Evolutionary conservation across 768 basidiomycete species (phyloP).

Genomic region (Xerocomus brunneocitrinus): DNA sequence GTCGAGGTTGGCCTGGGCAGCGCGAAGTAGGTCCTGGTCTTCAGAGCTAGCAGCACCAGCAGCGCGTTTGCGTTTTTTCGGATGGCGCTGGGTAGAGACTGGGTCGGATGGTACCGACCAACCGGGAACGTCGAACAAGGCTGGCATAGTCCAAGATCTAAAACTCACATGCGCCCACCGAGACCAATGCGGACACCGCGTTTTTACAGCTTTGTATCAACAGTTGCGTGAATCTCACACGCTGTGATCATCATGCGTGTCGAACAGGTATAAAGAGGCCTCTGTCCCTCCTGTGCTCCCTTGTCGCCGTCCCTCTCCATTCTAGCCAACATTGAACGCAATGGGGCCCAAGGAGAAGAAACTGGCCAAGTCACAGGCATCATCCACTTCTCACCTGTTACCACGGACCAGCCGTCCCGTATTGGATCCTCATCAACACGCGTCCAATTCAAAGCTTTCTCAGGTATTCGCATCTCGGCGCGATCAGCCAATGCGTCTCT

Average conservation of each 20-base stretch:
- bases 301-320: too few species aligned
- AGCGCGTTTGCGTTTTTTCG: slow-evolving; percentile 54
- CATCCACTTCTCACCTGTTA: slow-evolving; percentile 1
- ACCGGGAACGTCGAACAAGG: slow-evolving; percentile 64
- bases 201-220: slow-evolving; percentile 5
- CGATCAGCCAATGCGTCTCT: slow-evolving; percentile 8
- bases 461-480: slow-evolving; percentile 12
- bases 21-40: slow-evolving; percentile 32
- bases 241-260: slow-evolving; percentile 16
- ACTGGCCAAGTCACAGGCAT: slow-evolving; percentile 6
- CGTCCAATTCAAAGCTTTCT: slow-evolving; percentile 1
- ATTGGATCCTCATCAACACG: slow-evolving; percentile 1
- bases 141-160: slow-evolving; percentile 15
- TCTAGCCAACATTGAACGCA: background rate
- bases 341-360: slow-evolving; percentile 9
- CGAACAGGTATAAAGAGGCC: slow-evolving; percentile 14
- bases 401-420: slow-evolving; percentile 6
- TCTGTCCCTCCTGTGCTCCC: background rate
- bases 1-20: slow-evolving; percentile 52
- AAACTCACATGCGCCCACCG: background rate
- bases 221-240: slow-evolving; percentile 10
- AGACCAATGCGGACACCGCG: slow-evolving; percentile 19
- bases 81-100: slow-evolving; percentile 31
- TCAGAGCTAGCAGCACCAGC: slow-evolving; percentile 33
- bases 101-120: slow-evolving; percentile 53